Evolutionary conservation across 2,329 filamentous ascomycete species (phyloP), one percentile per base, ranked within the genome.

Genomic region (Cercospora canescens): DNA sequence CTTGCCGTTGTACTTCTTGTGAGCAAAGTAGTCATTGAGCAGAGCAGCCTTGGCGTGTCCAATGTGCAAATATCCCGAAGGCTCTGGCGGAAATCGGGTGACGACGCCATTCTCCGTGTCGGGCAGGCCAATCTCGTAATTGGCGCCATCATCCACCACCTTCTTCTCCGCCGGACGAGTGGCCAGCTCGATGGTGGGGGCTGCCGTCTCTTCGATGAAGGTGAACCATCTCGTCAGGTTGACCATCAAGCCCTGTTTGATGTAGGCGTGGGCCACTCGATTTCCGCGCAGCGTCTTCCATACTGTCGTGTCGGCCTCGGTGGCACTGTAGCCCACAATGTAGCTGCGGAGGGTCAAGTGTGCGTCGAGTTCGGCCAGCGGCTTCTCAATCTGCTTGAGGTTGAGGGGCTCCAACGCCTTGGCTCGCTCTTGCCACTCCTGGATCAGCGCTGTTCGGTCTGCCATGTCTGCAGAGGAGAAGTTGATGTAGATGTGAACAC

Each of bases 1-100:
- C 74, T 91, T 96, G 75, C 95, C 95, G 67, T 94, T 89, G 84
- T 96, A 96, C 73, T 93, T 91, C 78, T 93, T 90, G 79, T 97
- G 93, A 52, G 93, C 94, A 74, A 98, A 98, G 85, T 96, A 98
- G 79, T 98, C 94, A 82, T 95, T 97, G 64, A 98, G 88, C 63
- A 96, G 85, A 6, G 93, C 93, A 32, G 93, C 93, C 82, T 98
- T 98, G 72, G 93, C 93, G 82, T 98, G 94, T 62, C 94, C 94
- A 70, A 97, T 96, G 81, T 97, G 94, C 52, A 97, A 88, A 78
- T 96, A 97, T 68, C 93, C 93, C 84, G 93, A 97, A 70, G 94
- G 94, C 88, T 97, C 94, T 3, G 94, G 94, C 16, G 94, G 89
- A 82, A 98, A 98, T 74, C 94, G 86, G 24, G 93, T 96, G 21